Base-by-base conservation (phyloP, 129 eudicot genomes). In the Tanacetum coccineum region DNA sequence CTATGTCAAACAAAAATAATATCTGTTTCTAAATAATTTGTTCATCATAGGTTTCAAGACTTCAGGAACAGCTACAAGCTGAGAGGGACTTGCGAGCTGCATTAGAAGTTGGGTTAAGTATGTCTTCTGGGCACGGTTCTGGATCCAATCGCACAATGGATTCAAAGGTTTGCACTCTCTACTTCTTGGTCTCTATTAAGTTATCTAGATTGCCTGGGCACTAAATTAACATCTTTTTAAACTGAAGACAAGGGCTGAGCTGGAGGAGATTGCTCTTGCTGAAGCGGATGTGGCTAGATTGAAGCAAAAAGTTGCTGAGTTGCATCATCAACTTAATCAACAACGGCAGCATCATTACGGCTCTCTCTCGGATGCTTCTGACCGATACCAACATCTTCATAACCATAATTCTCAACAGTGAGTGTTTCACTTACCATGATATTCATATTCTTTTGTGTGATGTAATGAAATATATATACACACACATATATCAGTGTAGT, bases 181-280 rank as follows among this genome's bases (percentile, higher is more conserved):
- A 48, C 12, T 56, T 51, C 20, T 19, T n/a, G 28, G 26, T n/a
- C 21, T 63, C 19, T 17, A 32, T 20, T 68, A 13, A 21, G 25
- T 20, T 14, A 36, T 39, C 12, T 19, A 30, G 17, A 30, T 68
- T 10, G 73, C 56, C 62, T 13, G 39, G 47, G 20, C 39, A 17
- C n/a, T n/a, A 57, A 6, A 6, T 22, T 58, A 6, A 55, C 26
- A 36, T 32, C 52, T 45, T 15, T 36, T 73, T 30, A 68, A 44
- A 75, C 50, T 81, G 77, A 75, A 91, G 97, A 87, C 96, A 64
- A 75, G 96, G 84, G 96, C 96, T 55, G 97, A 91, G 81, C 91
- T 91, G 59, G 97, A 91, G 73, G 97, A 91, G 81, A 91, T 91
- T 85, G 97, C 96, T 68, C 97, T 91, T 67, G 98, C 98, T 56